Base-by-base conservation (phyloP, 805 yeast species). In the Cyberlindnera veronae region DNA sequence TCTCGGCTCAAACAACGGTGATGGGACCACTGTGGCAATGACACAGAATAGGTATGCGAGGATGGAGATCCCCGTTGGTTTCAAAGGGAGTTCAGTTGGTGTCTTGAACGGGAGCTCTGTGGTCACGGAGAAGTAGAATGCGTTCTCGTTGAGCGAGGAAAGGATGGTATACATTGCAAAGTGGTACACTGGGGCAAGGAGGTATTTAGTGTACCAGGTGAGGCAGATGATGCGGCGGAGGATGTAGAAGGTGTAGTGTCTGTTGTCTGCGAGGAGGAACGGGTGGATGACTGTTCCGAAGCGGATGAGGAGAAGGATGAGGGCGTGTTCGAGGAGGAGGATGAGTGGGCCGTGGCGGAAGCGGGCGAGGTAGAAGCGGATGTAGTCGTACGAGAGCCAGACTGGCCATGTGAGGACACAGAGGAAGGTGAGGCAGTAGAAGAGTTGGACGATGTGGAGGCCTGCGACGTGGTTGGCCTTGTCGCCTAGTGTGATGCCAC, bases 1-100 rank as follows among this genome's bases (percentile, higher is more conserved):
- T 42, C 99, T 75, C 35, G 97, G 96, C 62, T 93, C 99, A 55
- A 93, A 81, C 48, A 93, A 68, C 5, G 98, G 99, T 0, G 96
- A 81, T 16, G 98, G 96, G 0, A 84, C 75, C 16, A 93, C 68
- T 0, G 93, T 83, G 6, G 77, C 59, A 1, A 70, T 52, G 0
- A 77, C 67, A 31, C 89, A 81, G 0, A 63, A 60, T 2, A 78
- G 39, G 44, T 71, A 79, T 0, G 79, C 73, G 5, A 76, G 37
- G 30, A 74, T 69, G n/a, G 81, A 62, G 16, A 69, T 64, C 20
- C 69, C 72, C 12, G 72, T 65, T 37, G 68, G 59, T 46, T 67
- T 69, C 20, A 66, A 45, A 3, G 73, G 73, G 20, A 67, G 40
- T 18, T 64, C 66, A 1, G 51, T 44, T 2, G 60, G 33, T 7